Base-by-base conservation (phyloP, 257 asterid species). In the Solanum virginianum region DNA sequence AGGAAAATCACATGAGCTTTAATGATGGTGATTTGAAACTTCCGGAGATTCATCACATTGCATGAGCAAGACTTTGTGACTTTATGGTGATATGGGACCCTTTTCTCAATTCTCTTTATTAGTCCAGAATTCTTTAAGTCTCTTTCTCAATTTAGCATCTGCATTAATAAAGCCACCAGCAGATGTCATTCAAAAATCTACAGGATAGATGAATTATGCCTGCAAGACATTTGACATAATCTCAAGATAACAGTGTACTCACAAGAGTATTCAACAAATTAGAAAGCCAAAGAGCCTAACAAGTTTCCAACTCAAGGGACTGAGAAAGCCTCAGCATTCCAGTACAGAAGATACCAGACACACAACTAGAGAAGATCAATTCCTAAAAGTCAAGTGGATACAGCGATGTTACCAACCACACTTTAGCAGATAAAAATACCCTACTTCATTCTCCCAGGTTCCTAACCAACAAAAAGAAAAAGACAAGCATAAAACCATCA, bases 81-180 rank as follows among this genome's bases (percentile, higher is more conserved):
- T 86, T 87, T 92, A 89, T 88, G 72, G 72, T 26, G 72, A 26
- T 65, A 65, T 65, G 91, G 91, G 81, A 88, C 97, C 91, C 89
- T 92, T 92, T 92, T 90, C 93, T 89, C 92, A 91, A 88, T 90
- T 90, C 90, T 90, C 95, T 86, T 88, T 90, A 89, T 89, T 92
- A 92, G 86, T 86, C 94, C 89, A 70, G 95, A 82, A 86, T 92
- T 86, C 92, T 87, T 90, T 92, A 89, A 84, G 89, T 85, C 90
- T 87, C 93, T 92, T 85, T 92, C 90, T 89, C 94, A 92, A 83
- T 88, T 91, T 89, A 88, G 90, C 84, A 92, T 93, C 95, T 91
- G 96, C 95, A 93, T 89, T 85, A 84, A 89, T 89, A 89, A 91
- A 88, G 90, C 85, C 91, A 89, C 87, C 88, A 88, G 91, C 92